Evolutionary conservation across 345 rosid genomes (phyloP), one percentile per base, ranked within the genome.

Genomic region (Cochlearia excelsa): DNA sequence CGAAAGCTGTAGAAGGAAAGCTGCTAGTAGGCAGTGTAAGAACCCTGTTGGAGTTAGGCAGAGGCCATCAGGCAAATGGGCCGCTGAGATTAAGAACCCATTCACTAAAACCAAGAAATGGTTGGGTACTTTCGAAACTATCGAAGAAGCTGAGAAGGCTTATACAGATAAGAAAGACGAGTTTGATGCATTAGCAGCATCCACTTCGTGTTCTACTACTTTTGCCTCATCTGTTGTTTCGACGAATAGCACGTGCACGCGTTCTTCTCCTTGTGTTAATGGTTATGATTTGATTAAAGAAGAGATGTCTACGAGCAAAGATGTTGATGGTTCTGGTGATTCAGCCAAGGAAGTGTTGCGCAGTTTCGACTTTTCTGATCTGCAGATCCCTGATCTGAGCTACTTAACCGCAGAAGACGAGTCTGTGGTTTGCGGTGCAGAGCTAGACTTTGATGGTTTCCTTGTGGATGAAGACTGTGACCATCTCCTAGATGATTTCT

Each of bases 31-130:
- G 59, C 51, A 39, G 3, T 10, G 2, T 5, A 69, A 63, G 11
- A 51, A 51, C n/a, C 75, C 66, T 45, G 71, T 67, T n/a, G 99
- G 99, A 31, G 86, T 89, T 47, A 74, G 99, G 67, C 92, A 69
- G 55, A 73, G 99, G 46, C 82, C 79, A 58, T 93, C 97, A 87
- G 99, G 99, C 0, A 93, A 77, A 61, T 89, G 88, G 91, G 88
- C 92, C n/a, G 97, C 99, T 37, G 96, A 87, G 73, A 85, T 89
- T 46, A 57, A 77, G 3, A 78, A 89, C 61, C 99, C 99, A 2
- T 9, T 80, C 16, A 76, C 77, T 40, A 80, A 63, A 42, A 69
- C 68, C 41, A 82, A 86, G 61, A 66, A 64, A 37, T 93, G 99
- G 97, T 73, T 93, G 72, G 97, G 97, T 45, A 89, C 97, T 38